Evolutionary conservation across 805 yeast species (phyloP).

Genomic region (Metschnikowia noctiluminum): DNA sequence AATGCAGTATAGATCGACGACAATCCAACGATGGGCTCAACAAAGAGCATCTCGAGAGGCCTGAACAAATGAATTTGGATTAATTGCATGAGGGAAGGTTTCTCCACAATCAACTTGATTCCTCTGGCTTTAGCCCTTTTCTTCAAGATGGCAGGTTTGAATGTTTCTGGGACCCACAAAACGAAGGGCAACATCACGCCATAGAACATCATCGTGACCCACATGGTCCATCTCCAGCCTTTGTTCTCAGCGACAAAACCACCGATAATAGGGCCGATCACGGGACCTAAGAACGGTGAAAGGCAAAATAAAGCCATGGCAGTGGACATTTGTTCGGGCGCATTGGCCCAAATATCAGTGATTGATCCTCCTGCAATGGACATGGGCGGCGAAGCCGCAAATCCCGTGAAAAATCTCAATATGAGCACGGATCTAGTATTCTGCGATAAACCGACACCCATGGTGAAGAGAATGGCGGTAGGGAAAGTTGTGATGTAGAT

Average conservation of each 20-base stretch:
- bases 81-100: conserved; percentile 40
- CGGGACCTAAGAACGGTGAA: conserved; percentile 21
- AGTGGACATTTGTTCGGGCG: conserved; percentile 56
- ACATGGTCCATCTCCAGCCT: conserved; percentile 21
- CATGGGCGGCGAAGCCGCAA: conserved; percentile 76
- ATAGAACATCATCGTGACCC: conserved; percentile 20
- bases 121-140: conserved; percentile 48
- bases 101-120: conserved; percentile 37
- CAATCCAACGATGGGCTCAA: conserved; percentile 71
- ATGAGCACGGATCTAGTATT: conserved; percentile 47
- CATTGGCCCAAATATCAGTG: conserved; percentile 61
- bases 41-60: conserved; percentile 65
- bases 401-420: conserved; percentile 70
- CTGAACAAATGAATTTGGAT: conserved; percentile 51
- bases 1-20: conserved; percentile 70
- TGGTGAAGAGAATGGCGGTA: conserved; percentile 18
- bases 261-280: conserved; percentile 20
- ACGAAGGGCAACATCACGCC: conserved; percentile 18
- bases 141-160: conserved; percentile 18
- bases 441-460: conserved; percentile 20
- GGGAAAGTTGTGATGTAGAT: conserved; percentile 18
- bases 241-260: conserved; percentile 46
- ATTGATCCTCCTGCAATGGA: conserved; percentile 85
- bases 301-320: conserved; percentile 76
- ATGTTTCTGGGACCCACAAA: conserved; percentile 17